Base-by-base conservation (phyloP, 129 eudicot species). In the Chrysanthemum seticuspe region DNA sequence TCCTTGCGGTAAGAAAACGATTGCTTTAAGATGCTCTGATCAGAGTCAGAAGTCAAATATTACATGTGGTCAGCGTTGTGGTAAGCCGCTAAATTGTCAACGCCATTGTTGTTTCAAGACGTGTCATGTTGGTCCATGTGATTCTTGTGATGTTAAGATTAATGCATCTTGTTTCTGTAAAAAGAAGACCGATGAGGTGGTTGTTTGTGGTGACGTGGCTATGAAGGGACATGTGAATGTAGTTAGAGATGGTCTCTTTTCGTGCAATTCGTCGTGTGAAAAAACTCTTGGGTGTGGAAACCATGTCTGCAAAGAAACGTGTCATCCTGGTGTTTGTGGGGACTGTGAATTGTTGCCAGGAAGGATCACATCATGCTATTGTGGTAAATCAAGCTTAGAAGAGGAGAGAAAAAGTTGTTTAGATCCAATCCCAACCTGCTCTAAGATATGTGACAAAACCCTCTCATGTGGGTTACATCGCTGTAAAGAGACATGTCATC, bases 241-340 rank as follows among this genome's bases (percentile, higher is more conserved):
- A 7, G 47, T 40, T 8, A 81, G 82, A 49, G 84, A 83, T 73
- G 98, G 96, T 31, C 78, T 92, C 27, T 92, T 92, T 61, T 82
- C 98, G 2, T 92, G 98, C 78, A 70, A 12, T 66, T 75, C 71
- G 4, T 61, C 81, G 25, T 92, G 98, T 76, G 98, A 68, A 29
- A 89, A 85, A 71, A 70, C 74, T 61, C 86, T 92, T 18, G 71
- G 57, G 6, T 92, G 98, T 83, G 96, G 91, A 19, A 92, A 92
- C 71, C 98, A 92, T 78, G 45, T 75, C 65, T 92, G 98, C 75
- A 76, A 67, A 49, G 88, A 89, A 47, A 74, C 78, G 8, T 92
- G 98, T 71, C 98, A 92, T 71, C 96, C 98, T 2, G 98, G 98
- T 14, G 84, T 88, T 16, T 92, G 98, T 72, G 95, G 95, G 56